Evolutionary conservation across 192 early-diverging fungal species (phyloP), one percentile per base, ranked within the genome.

Genomic region (Chytriomyces hyalinus): DNA sequence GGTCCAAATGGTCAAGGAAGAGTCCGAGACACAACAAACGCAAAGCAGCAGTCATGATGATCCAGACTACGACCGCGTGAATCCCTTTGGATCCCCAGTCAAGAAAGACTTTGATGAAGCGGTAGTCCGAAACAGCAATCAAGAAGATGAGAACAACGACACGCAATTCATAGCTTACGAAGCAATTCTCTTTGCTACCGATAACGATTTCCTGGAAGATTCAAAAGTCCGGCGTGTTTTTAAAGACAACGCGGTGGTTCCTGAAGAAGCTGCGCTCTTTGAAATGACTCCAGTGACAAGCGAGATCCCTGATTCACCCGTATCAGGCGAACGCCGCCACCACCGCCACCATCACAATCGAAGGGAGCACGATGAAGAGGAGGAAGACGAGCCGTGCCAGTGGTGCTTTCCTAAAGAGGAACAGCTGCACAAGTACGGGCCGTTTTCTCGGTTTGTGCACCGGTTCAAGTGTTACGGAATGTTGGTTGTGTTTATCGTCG

Each of bases 221-320:
- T 82, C 85, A 0, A 76, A 79, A 49, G 86, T 83, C 6, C 80
- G 89, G 20, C 57, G 81, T 5, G 49, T 89, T 4, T 90, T 90
- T 65, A 81, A 82, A 44, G 65, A 76, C 4, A 84, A 90, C 78
- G 88, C 89, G 13, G 66, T 89, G n/a, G 36, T 49, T 5, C 80
- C 88, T 0, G 85, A 90, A 65, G 89, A 90, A 61, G 89, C 84
- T 44, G 83, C 76, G 46, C 75, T 90, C 66, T 90, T 90, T 76
- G 88, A 90, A 63, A 90, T 90, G 89, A 83, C 79, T 17, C 82
- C 80, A 43, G 89, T 85, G 65, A 87, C 84, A 44, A 87, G 87
- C 10, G 75, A 77, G 22, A 82, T 78, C 9, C 20, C 64, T 0
- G 66, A 66, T 15, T 75, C 81, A 10, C 81, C 81, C 20, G 67